Conservation (phyloP, 352 stramenopile species). For the Phytophthora nicotianae region DNA sequence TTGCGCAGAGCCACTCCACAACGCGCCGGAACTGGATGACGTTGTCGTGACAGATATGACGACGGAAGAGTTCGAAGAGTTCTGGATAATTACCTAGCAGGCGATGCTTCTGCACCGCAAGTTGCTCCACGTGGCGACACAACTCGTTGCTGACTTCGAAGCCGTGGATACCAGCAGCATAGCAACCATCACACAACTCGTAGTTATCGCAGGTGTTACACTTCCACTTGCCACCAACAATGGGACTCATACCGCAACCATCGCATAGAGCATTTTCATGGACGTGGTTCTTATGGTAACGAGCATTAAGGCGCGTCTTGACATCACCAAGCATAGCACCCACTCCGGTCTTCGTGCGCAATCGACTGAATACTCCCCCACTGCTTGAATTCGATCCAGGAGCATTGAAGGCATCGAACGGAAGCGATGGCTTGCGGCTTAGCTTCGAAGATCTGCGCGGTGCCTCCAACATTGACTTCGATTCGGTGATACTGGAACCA, state of each 20-base stretch:
- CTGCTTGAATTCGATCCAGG: constrained; percentile 16
- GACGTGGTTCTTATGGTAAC: constrained; percentile 69
- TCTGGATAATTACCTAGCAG: constrained; percentile 61
- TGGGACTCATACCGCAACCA: constrained; percentile 77
- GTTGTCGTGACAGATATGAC: constrained; percentile 75
- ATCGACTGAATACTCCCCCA: constrained; percentile 53
- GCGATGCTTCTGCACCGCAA: constrained; percentile 57
- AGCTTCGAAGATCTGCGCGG: constrained; percentile 11
- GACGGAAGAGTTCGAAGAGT: constrained; percentile 71
- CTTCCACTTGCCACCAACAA: constrained; percentile 77
- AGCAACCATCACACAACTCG: constrained; percentile 76
- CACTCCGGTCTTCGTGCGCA: constrained; percentile 54
- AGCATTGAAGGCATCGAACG: constrained; percentile 30
- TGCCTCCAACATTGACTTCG: constrained; percentile 59
- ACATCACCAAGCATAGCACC: constrained; percentile 63
- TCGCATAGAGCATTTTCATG: constrained; percentile 84
- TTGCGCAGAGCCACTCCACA: constrained; percentile 73
- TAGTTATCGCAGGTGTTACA: constrained; percentile 77
- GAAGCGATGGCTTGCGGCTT: constrained; percentile 25
- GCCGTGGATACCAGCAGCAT: constrained; percentile 65
- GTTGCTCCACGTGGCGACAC: constrained; percentile 67
- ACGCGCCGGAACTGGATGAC: constrained; percentile 71
- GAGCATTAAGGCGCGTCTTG: constrained; percentile 53
- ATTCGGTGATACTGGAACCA: constrained; percentile 55
- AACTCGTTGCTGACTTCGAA: constrained; percentile 75